Conservation (phyloP, 2,329 filamentous ascomycete species). For the Fusarium illudens region DNA sequence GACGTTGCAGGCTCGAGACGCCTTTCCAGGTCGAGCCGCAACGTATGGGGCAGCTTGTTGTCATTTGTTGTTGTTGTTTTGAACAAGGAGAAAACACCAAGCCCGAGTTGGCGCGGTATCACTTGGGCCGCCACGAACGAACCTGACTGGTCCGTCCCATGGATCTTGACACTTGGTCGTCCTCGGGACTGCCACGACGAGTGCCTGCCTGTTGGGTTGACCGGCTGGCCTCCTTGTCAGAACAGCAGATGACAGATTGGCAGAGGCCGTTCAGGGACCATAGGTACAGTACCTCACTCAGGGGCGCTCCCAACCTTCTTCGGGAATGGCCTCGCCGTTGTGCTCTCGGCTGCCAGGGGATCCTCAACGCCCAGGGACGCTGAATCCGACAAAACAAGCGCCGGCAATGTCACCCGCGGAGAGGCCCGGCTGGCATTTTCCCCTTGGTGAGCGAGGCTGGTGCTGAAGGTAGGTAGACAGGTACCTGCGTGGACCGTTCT, state of each 20-base stretch:
- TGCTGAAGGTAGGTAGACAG: too few species aligned
- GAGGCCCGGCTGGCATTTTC: background rate
- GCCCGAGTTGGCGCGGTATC: background rate
- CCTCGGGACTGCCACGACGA: background rate
- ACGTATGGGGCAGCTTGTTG: background rate
- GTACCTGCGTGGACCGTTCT: conserved; percentile 25
- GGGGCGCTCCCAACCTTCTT: background rate
- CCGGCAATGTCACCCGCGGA: conserved; percentile 2
- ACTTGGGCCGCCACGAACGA: background rate
- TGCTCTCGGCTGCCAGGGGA: background rate
- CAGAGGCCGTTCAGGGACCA: background rate
- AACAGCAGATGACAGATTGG: background rate
- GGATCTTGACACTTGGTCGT: background rate
- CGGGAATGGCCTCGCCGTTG: conserved; percentile 1
- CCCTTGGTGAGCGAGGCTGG: too few species aligned
- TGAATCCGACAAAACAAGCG: background rate
- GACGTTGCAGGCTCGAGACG: background rate
- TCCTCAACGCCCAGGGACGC: background rate
- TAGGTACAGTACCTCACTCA: background rate
- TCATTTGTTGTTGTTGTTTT: background rate
- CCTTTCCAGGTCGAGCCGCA: background rate
- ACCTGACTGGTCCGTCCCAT: background rate
- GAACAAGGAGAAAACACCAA: background rate
- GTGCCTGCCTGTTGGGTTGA: background rate
- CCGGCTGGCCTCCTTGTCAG: background rate